Base-by-base conservation (phyloP, 1,139 yeast species). In the Candida dubliniensis region DNA sequence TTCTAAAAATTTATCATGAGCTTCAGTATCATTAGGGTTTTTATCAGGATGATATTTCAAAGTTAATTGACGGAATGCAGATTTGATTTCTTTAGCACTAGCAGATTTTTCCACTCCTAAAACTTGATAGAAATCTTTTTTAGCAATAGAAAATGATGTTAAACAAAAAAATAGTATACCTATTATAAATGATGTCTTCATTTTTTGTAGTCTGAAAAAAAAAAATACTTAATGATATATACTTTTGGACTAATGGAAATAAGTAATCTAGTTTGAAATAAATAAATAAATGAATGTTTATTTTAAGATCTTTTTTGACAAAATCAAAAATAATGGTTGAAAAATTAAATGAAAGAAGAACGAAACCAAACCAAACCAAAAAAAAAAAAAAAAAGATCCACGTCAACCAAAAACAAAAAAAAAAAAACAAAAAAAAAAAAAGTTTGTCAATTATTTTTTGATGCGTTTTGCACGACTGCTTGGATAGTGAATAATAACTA, bases 11-110 rank as follows among this genome's bases (percentile, higher is more conserved):
- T 79, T 84, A 46, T 85, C 84, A 52, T 87, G 91, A 1, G 97
- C 96, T 35, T 77, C 84, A 18, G 87, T 93, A 52, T 84, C 81
- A 1, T 49, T 49, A 4, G 74, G 85, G 59, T 93, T 93, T 69
- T 95, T 93, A 64, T 93, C 99, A 1, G 99, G 99, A 60, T 93
- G 99, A 64, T 80, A 90, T 59, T 87, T 88, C 63, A 90, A 86
- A 53, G 95, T 84, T 52, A 93, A 71, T 48, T 81, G 80, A 54
- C 96, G 70, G 64, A 91, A 93, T 0, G 98, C 96, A 49, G 82
- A 80, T 61, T 88, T 89, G 68, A 93, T 87, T 47, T 91, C 91
- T 54, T 79, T 83, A 24, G 87, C 96, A 43, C 76, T 76, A 0
- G 96, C 96, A 52, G 76, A 73, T 53, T 74, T 80, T 12, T 72